Evolutionary conservation across 179 eudicot genomes (phyloP).

Genomic region (Dionaea muscipula): DNA sequence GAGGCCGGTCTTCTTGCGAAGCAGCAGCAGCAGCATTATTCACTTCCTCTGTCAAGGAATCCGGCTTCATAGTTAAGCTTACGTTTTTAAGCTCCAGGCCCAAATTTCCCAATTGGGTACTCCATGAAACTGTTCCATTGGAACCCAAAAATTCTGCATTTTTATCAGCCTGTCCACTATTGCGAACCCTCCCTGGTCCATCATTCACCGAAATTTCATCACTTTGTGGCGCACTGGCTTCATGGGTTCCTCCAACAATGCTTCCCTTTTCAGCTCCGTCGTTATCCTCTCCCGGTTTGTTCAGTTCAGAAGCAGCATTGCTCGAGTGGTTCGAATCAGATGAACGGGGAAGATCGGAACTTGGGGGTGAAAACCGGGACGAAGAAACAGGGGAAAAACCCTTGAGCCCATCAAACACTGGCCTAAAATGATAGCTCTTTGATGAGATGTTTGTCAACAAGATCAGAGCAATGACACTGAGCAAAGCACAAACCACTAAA

Average conservation of each 20-base stretch:
- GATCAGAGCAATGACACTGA: slow-evolving; percentile 27
- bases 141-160: neutral
- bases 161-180: slow-evolving; percentile 12
- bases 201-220: slow-evolving; percentile 6
- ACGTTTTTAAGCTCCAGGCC: slow-evolving; percentile 26
- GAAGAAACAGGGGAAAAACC: slow-evolving; percentile 11
- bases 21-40: neutral
- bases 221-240: slow-evolving; percentile 6
- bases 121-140: slow-evolving; percentile 5
- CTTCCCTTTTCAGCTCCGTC: neutral
- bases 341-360: slow-evolving; percentile 9
- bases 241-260: slow-evolving; percentile 8
- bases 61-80: slow-evolving; percentile 18
- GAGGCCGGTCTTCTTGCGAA: slow-evolving; percentile 1
- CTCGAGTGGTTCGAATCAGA: slow-evolving; percentile 4
- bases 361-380: slow-evolving; percentile 23
- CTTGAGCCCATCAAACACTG: slow-evolving; percentile 19
- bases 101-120: slow-evolving; percentile 15
- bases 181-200: slow-evolving; percentile 9
- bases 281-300: neutral
- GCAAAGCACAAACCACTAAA: slow-evolving; percentile 28
- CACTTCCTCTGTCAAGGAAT: neutral
- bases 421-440: slow-evolving; percentile 17
- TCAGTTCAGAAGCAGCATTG: slow-evolving; percentile 3
- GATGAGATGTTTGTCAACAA: slow-evolving; percentile 19